phyloP scores from a whole-genome alignment of 495 filamentous ascomycete species.

The Pseudoneurospora amorphoporcata region DNA sequence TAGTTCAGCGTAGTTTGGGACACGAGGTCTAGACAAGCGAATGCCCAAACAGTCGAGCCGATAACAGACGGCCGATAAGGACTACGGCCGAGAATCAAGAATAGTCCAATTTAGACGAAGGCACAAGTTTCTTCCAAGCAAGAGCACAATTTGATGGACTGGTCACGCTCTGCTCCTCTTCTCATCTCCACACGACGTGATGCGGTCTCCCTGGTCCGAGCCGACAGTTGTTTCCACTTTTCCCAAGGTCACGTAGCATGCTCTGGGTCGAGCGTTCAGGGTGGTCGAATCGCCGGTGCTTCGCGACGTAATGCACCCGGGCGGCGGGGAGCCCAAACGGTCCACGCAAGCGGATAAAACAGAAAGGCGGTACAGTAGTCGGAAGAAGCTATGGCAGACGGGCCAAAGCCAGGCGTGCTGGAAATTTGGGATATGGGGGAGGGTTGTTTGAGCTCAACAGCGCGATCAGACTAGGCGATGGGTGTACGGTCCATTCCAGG shows the following conservation, averaged over 20 bases:
- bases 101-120: not conserved
- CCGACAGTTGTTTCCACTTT: not conserved
- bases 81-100: not conserved
- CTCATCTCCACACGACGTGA: slow-evolving; percentile 1
- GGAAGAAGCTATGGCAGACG: not conserved
- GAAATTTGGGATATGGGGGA: not conserved
- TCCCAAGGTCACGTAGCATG: not conserved
- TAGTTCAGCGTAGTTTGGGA: not conserved
- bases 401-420: not conserved
- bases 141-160: slow-evolving; percentile 1
- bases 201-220: not conserved
- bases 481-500: not conserved
- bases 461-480: not conserved
- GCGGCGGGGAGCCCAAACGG: slow-evolving; percentile 1
- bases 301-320: slow-evolving; percentile 6
- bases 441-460: not conserved
- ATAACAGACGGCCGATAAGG: not conserved
- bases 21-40: not conserved
- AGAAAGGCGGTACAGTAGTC: not conserved
- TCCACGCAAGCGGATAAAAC: not conserved
- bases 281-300: not conserved
- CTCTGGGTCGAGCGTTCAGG: not conserved
- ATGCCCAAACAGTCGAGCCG: not conserved
- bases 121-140: not conserved
- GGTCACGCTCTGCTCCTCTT: not conserved